Percentiles rank a stretch among this genome's conserved stretches.
Conservation (phyloP, 768 basidiomycete species). For the Fistulinella prunicolor region DNA sequence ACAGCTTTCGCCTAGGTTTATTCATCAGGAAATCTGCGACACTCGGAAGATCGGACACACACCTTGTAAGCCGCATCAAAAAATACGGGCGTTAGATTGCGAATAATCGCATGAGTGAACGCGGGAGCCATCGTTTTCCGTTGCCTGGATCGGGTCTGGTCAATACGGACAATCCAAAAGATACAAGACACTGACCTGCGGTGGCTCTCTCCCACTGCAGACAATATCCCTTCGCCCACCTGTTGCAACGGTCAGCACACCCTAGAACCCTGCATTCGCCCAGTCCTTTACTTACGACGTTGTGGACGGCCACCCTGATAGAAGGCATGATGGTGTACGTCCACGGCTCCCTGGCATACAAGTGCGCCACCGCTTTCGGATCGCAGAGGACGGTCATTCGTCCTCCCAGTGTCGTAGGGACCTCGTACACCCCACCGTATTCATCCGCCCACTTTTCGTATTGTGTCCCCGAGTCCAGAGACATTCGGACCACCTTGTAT, state of each 20-base stretch:
- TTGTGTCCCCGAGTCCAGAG: conserved; percentile 30
- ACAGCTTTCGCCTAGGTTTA: conserved; percentile 24
- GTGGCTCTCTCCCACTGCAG: conserved; percentile 43
- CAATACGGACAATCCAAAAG: conserved; percentile 19
- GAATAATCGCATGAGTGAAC: conserved; percentile 41
- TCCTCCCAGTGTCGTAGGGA: conserved; percentile 39
- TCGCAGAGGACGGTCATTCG: conserved; percentile 40
- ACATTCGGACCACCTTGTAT: background rate
- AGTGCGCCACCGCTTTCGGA: conserved; percentile 50
- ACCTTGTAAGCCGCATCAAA: conserved; percentile 45
- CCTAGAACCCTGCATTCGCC: too few relatives aligned
- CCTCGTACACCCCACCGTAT: conserved; percentile 45
- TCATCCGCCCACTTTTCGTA: conserved; percentile 47
- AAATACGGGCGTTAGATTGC: conserved; percentile 35
- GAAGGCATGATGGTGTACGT: conserved; percentile 27
- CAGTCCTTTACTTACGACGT: conserved; percentile 17
- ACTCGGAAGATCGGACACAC: conserved; percentile 6
- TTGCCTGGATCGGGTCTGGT: conserved; percentile 24
- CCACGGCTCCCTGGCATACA: conserved; percentile 48
- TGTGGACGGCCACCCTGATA: conserved; percentile 19
- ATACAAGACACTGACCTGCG: conserved; percentile 28
- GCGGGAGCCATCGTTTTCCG: conserved; percentile 40
- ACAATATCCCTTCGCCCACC: conserved; percentile 38
- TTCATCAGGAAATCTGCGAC: background rate
- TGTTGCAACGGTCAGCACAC: conserved; percentile 4